Percentiles rank a stretch among this genome's conserved stretches.
Conservation (phyloP, 768 basidiomycete genomes). For the Termitomyces sp. region DNA sequence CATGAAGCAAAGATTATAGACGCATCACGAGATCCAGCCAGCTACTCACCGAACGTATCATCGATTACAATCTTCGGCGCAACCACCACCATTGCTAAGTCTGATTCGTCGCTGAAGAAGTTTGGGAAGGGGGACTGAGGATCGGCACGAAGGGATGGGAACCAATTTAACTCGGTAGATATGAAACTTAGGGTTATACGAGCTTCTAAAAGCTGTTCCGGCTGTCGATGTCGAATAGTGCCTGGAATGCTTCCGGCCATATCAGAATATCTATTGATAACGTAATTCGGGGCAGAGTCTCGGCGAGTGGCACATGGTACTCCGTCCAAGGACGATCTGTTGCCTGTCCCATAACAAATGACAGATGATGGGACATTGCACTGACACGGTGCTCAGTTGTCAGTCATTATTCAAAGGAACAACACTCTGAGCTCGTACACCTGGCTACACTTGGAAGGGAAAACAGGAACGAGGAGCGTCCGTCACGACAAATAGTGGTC, state of each 20-base stretch:
- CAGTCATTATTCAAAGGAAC: background rate
- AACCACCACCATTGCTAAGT: slow-evolving; percentile 1
- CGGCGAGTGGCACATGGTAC: background rate
- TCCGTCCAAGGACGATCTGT: background rate
- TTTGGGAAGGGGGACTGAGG: background rate
- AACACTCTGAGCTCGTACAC: background rate
- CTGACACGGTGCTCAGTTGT: background rate
- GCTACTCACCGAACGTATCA: slow-evolving; percentile 19
- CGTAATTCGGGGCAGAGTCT: background rate
- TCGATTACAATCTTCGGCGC: slow-evolving; percentile 10
- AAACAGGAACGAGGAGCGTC: background rate
- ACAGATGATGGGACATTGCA: background rate
- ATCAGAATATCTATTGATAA: background rate
- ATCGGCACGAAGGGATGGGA: background rate
- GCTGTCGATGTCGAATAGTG: background rate
- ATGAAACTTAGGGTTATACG: background rate
- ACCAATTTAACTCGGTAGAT: background rate
- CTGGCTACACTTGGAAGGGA: background rate
- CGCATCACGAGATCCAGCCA: background rate
- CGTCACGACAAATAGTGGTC: background rate
- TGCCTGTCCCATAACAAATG: background rate
- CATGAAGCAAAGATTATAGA: background rate
- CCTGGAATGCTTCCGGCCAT: background rate
- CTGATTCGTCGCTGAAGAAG: background rate
- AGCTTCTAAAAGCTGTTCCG: background rate